These are phyloP conservation scores for Acacia pycnantha DNA, from an alignment of 331 rosid genomes.

Conservation along the genomic window DNA sequence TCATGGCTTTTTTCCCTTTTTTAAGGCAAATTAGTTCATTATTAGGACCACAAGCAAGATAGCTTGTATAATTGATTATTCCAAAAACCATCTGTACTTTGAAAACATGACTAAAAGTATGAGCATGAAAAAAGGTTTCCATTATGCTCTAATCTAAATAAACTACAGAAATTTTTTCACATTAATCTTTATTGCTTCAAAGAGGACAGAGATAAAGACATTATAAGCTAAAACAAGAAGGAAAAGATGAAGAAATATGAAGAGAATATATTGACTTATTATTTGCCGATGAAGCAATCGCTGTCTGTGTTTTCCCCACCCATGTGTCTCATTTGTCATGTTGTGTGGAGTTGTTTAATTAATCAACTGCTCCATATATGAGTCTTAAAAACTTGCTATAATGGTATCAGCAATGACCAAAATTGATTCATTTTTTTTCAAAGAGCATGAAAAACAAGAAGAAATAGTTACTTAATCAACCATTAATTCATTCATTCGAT, in stretches of 20 bases:
- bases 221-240: neutral
- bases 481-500: neutral
- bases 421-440: neutral
- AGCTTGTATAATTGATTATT: neutral
- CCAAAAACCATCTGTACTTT: neutral
- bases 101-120: neutral
- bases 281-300: neutral
- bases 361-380: neutral
- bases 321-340: neutral
- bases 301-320: neutral
- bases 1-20: neutral
- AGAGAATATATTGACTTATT: neutral
- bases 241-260: neutral
- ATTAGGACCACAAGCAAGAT: conserved; percentile 1
- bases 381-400: neutral
- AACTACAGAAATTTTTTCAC: neutral
- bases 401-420: neutral
- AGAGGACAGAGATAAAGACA: neutral
- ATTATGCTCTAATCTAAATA: neutral
- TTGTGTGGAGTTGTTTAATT: neutral
- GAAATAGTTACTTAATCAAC: neutral
- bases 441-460: neutral
- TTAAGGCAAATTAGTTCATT: neutral
- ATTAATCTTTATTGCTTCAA: neutral
- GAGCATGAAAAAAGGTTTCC: neutral